Evolutionary conservation across 257 asterid species (phyloP).

Genomic region (Gentiana dahurica): DNA sequence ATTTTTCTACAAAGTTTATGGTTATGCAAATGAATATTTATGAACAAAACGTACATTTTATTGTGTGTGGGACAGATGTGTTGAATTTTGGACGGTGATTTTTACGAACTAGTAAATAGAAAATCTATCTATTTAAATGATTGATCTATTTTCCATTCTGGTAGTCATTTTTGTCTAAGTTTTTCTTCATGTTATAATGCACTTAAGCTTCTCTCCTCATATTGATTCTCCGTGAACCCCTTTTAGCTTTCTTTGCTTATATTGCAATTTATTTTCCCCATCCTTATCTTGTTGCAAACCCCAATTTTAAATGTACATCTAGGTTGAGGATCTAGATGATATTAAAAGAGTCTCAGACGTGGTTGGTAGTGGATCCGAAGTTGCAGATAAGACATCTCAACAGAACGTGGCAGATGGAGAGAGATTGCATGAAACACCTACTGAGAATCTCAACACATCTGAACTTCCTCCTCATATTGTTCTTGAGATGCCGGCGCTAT

Average conservation of each 20-base stretch:
- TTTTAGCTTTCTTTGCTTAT: too few relatives aligned
- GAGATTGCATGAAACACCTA: conserved; percentile 34
- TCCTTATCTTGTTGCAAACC: conserved; percentile 14
- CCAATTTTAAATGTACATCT: conserved; percentile 27
- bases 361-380: conserved; percentile 35
- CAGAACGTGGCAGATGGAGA: conserved; percentile 30
- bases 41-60: background rate
- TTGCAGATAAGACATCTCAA: conserved; percentile 34
- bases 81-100: too few relatives aligned
- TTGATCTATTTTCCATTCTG: background rate
- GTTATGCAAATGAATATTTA: background rate
- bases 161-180: background rate
- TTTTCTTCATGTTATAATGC: too few relatives aligned
- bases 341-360: conserved; percentile 55
- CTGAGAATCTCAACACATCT: conserved; percentile 45
- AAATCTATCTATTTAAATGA: background rate
- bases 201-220: too few relatives aligned
- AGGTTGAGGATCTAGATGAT: conserved; percentile 90
- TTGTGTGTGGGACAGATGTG: too few relatives aligned
- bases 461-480: conserved; percentile 94
- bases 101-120: too few relatives aligned
- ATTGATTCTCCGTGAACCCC: too few relatives aligned
- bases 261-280: background rate
- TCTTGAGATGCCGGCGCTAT: conserved; percentile 91
- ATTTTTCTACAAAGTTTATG: conserved; percentile 2